A percentile compares a stretch with the other conserved stretches of the same genome.
These are phyloP conservation scores for Suillus sp. DNA, from an alignment of 768 basidiomycete genomes.

Conservation along the genomic window DNA sequence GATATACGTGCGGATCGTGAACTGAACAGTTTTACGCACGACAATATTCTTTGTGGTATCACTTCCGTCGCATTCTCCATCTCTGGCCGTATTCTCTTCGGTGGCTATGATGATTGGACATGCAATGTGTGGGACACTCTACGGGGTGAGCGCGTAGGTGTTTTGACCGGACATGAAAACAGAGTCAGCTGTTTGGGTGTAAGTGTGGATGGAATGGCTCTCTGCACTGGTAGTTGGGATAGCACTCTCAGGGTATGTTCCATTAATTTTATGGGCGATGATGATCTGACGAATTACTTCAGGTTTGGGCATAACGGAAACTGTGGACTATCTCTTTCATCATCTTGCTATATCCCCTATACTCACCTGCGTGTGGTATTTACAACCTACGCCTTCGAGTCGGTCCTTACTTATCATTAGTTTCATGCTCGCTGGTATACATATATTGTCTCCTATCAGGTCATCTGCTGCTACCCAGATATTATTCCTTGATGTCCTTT, in stretches of 20 bases:
- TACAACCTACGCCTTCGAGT: constrained; percentile 55
- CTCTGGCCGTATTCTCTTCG: constrained; percentile 95
- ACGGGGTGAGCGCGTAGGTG: constrained; percentile 97
- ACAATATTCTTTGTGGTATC: constrained; percentile 98
- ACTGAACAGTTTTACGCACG: constrained; percentile 94
- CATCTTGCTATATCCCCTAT: constrained; percentile 41
- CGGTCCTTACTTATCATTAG: constrained; percentile 57
- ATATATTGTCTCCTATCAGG: constrained; percentile 38
- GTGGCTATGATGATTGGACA: constrained; percentile 99
- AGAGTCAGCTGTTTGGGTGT: constrained; percentile 96
- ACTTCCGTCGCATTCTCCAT: constrained; percentile 99
- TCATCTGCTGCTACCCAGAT: constrained; percentile 35
- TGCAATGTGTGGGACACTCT: constrained; percentile 99
- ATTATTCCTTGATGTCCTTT: constrained; percentile 38
- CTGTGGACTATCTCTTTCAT: constrained; percentile 23
- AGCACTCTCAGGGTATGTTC: constrained; percentile 86
- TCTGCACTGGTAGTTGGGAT: constrained; percentile 99
- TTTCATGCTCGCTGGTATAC: constrained; percentile 40
- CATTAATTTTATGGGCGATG: constrained; percentile 10
- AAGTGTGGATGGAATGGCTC: constrained; percentile 94
- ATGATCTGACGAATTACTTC: constrained; percentile 18
- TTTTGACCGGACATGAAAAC: constrained; percentile 97
- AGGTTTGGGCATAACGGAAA: constrained; percentile 83
- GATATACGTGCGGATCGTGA: constrained; percentile 98
- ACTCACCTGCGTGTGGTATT: constrained; percentile 53